Evolutionary conservation across 192 early-diverging fungal species (phyloP), one percentile per base, ranked within the genome.

Genomic region (Umbelopsis vinacea): DNA sequence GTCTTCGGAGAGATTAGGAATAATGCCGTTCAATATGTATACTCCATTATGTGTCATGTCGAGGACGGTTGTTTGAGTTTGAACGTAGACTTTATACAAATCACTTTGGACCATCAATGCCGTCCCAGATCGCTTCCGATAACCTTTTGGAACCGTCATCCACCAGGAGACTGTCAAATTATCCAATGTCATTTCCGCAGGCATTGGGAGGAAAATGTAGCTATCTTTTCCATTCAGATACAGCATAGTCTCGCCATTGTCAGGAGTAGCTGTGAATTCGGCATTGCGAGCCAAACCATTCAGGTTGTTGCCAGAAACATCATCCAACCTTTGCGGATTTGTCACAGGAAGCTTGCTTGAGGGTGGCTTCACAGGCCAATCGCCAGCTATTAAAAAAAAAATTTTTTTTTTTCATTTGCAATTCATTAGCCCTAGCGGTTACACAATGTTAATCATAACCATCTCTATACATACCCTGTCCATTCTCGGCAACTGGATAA

Each of bases 51-150:
- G 57, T 37, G 57, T 63, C 57, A 63, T 63, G 26, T 63, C 57
- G 17, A 63, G 19, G 1, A 35, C 19, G 7, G 57, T 37, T 37
- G 57, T 37, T 37, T 63, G 57, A n/a, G 57, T 63, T 37, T 63
- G 57, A 37, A 63, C 33, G 26, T 63, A 63, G 5, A 63, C 57
- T 26, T 63, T 63, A 7, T 29, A 26, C 12, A 63, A 37, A 37
- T 81, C 72, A 19, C 71, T 77, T 23, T 77, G 76, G 29, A 81
- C 38, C 53, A 77, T 70, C 71, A 76, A 38, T 0, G 73, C 79
- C 33, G 73, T 70, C 3, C 60, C 60, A 24, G 70, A 73, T 22
- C 46, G 21, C 17, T 77, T 53, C 40, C 50, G 50, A 26, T 53
- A 53, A n/a, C 35, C 38, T 6, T 21, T 66, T 0, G 71, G 33